Percentiles rank a stretch among this genome's conserved stretches.
These are phyloP conservation scores for Diaporthe sp. DNA, from an alignment of 2,329 filamentous ascomycete genomes.

Conservation along the genomic window DNA sequence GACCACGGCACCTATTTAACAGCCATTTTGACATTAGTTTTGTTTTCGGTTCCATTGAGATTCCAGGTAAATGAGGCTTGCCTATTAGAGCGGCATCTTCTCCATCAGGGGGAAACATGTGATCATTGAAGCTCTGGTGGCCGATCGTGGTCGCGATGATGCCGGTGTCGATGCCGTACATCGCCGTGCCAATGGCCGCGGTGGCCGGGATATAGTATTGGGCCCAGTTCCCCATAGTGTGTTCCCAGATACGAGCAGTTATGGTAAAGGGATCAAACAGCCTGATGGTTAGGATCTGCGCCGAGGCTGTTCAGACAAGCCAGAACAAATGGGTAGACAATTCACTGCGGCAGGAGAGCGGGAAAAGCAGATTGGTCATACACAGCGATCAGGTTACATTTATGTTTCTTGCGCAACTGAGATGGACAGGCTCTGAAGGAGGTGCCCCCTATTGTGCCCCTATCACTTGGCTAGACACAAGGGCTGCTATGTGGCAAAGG, in stretches of 20 bases:
- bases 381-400: neutral
- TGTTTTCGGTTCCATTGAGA: too few relatives aligned
- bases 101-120: constrained; percentile 49
- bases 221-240: constrained; percentile 14
- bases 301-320: neutral
- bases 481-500: neutral
- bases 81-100: constrained; percentile 47
- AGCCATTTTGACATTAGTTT: neutral
- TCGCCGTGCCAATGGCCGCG: constrained; percentile 30
- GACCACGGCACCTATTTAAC: constrained; percentile 48
- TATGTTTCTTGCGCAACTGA: neutral
- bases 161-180: constrained; percentile 44
- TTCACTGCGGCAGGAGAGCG: neutral
- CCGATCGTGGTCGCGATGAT: constrained; percentile 53
- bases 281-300: neutral
- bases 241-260: neutral
- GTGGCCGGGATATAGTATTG: constrained; percentile 27
- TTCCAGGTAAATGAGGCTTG: neutral
- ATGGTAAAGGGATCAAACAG: neutral
- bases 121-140: constrained; percentile 50
- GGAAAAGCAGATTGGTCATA: too few relatives aligned
- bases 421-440: neutral
- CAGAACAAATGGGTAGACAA: neutral
- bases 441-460: neutral
- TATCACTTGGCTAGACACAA: neutral